Base-by-base conservation (phyloP, 768 basidiomycete species). In the Clitopilus passeckerianus region DNA sequence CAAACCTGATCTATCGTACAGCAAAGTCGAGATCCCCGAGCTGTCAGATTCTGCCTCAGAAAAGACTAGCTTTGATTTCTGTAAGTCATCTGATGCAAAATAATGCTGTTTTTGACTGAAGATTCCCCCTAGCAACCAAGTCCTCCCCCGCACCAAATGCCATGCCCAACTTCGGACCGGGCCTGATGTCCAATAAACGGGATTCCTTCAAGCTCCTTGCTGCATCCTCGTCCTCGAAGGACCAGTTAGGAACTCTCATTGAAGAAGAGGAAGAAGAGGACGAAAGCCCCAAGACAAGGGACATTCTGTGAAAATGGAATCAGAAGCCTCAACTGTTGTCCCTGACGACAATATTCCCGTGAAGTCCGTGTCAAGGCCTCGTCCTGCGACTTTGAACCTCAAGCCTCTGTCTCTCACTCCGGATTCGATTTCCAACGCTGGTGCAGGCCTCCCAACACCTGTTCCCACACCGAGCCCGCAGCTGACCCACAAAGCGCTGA, bases 261-360 rank as follows among this genome's bases (percentile, higher is more conserved):
- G 92, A 93, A 66, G 93, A 92, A 67, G 90, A 94, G 58, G 92
- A 93, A 56, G 91, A 95, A 54, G 93, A 93, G 43, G 92, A 93
- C 23, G 89, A 89, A 2, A 12, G 34, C 30, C n/a, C 57, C 18
- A 54, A 54, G 27, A 15, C 53, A 1, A 57, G 56, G 15, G 72
- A 72, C 23, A 58, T 0, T 60, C 60, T 18, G 27, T 30, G 27
- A 52, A 65, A 24, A 59, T 68, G 55, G 56, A 67, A 27, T 66
- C 68, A 44, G 67, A 73, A 22, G 66, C 69, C 15, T 30, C 27
- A 7, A 67, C 71, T 54, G 67, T 72, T 18, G 63, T 68, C 15
- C 60, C 68, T 37, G 68, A 71, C n/a, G 70, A 74, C n/a, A 69
- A 68, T 27, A 64, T 72, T 34, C 63, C 71, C 44, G 62, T 73